Evolutionary conservation across 768 basidiomycete species (phyloP), one percentile per base, ranked within the genome.

Genomic region (Hypsizygus marmoreus): DNA sequence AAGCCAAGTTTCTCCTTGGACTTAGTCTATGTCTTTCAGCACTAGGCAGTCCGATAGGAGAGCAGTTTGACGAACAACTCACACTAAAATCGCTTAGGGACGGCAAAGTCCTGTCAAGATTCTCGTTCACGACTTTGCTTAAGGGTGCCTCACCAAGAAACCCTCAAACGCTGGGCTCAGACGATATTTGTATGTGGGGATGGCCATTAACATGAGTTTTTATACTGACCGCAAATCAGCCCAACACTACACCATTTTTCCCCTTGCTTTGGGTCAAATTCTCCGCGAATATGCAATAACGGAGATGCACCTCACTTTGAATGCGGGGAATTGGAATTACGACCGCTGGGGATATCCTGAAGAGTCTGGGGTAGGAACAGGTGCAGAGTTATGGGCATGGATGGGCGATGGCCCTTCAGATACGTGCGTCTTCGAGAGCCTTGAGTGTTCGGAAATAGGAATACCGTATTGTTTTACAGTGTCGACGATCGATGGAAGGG

Each of bases 381-480:
- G 95, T 2, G 95, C 91, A 6, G 90, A 95, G 61, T 70, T 97
- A 5, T 88, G 88, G 85, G 91, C 86, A 8, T 97, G 93, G 92
- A 84, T 97, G 75, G 86, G 79, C n/a, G 83, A 86, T 23, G 76
- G 76, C 19, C 73, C 69, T 1, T 57, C 67, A 6, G 51, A 67
- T n/a, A 76, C 75, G 84, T 82, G 54, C 55, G 76, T 64, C 12
- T 33, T 28, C 12, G 9, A 28, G 19, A 39, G 38, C 23, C 20
- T 20, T 24, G 11, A 8, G 14, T 28, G 11, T 23, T 29, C 25
- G 14, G 33, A 25, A 20, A 42, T 10, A 40, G 23, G 35, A 37
- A 28, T 54, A 19, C 51, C 43, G 29, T 33, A 44, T 47, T 29
- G 25, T 32, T 39, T 19, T 47, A 22, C 56, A 92, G 89, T 16